A percentile compares a stretch with the other conserved stretches of the same genome.
phyloP scores from a whole-genome alignment of 495 filamentous ascomycete species.

The Glutinoglossum americanum region DNA sequence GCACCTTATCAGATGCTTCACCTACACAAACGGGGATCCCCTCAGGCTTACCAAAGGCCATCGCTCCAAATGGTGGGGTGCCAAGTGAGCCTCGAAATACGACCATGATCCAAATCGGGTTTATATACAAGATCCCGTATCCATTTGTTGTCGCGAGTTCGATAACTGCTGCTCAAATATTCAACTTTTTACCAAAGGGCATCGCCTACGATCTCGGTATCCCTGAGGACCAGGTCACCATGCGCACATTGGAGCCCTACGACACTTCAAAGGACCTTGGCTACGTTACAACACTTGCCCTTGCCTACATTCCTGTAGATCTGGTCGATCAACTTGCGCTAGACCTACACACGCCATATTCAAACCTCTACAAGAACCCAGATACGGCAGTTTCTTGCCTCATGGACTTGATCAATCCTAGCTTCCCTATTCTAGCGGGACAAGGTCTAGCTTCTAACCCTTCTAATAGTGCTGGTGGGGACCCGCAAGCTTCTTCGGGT shows the following conservation, averaged over 20 bases:
- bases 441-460: conserved; percentile 18
- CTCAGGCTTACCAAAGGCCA: conserved; percentile 45
- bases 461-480: conserved; percentile 8
- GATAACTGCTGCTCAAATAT: conserved; percentile 67
- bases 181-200: conserved; percentile 54
- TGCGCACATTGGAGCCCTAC: conserved; percentile 56
- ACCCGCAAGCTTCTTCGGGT: neutral
- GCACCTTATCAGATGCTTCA: conserved; percentile 2
- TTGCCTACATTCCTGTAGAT: conserved; percentile 47
- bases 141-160: conserved; percentile 48
- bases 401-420: conserved; percentile 62
- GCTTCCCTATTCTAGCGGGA: conserved; percentile 54
- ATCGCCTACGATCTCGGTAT: conserved; percentile 44
- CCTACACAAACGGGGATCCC: conserved; percentile 27
- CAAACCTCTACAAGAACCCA: conserved; percentile 49
- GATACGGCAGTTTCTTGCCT: conserved; percentile 37
- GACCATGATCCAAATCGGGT: conserved; percentile 63
- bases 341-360: conserved; percentile 43
- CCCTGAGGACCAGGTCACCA: conserved; percentile 27
- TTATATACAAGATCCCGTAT: conserved; percentile 61
- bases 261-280: conserved; percentile 46
- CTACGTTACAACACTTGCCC: conserved; percentile 67
- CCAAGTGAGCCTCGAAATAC: conserved; percentile 35
- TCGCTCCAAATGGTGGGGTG: conserved; percentile 40
- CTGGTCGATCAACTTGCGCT: conserved; percentile 38